A percentile compares a stretch with the other conserved stretches of the same genome.
Conservation (phyloP, 2,329 filamentous ascomycete genomes). For the Neurospora crassa region DNA sequence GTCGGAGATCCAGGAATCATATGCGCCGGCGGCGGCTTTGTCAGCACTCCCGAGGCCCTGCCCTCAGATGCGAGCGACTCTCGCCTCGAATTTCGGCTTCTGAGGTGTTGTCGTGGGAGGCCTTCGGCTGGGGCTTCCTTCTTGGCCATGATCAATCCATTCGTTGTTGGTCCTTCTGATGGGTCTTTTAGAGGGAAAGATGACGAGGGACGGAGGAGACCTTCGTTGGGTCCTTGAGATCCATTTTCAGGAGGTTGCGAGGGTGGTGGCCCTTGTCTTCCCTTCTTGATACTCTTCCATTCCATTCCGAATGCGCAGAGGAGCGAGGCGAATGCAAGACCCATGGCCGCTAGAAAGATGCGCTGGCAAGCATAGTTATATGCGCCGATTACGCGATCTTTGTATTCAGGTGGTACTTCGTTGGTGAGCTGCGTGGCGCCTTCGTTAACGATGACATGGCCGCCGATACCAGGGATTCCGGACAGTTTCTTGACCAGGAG, state of each 20-base stretch:
- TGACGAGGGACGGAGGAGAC: neutral
- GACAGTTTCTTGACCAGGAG: conserved; percentile 30
- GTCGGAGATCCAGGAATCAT: neutral
- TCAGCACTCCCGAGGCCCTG: neutral
- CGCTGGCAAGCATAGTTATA: conserved; percentile 57
- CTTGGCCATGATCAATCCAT: neutral
- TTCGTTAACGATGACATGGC: conserved; percentile 32
- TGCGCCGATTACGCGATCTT: conserved; percentile 45
- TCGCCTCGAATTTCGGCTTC: neutral
- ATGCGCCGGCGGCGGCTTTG: neutral
- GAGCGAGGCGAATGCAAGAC: conserved; percentile 43
- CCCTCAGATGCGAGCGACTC: neutral
- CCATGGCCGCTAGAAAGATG: conserved; percentile 54
- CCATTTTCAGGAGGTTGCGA: neutral
- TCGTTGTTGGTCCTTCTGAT: neutral
- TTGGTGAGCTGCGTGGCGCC: conserved; percentile 52
- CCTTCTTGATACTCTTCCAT: conserved; percentile 59
- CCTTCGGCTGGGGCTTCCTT: neutral
- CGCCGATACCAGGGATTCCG: conserved; percentile 32
- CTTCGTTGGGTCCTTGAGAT: neutral
- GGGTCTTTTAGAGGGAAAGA: neutral
- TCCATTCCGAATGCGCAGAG: conserved; percentile 51
- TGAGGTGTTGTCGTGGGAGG: neutral
- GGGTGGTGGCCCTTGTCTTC: conserved; percentile 11
- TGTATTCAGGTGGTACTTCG: conserved; percentile 38